Evolutionary conservation across 352 stramenopile genomes (phyloP), one percentile per base, ranked within the genome.

Genomic region (Phytophthora cajani): DNA sequence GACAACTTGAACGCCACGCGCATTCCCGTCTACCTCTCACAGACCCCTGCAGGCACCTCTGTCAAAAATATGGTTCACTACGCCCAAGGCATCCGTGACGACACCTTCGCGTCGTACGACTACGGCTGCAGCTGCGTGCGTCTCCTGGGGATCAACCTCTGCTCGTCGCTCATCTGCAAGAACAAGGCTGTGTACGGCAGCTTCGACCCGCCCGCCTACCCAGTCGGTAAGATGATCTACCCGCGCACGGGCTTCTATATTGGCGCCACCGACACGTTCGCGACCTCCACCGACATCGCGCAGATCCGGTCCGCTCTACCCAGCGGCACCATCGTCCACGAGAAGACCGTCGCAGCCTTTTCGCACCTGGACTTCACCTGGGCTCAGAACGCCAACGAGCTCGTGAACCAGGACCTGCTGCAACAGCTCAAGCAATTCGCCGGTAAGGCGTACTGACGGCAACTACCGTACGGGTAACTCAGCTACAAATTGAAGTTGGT

Each of bases 41-140:
- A 88, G 56, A 88, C 78, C 1, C 78, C 80, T 0, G 75, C 80
- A 7, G 76, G 80, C 4, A 88, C 80, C 5, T 86, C 78, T 1
- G 78, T 85, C 40, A 86, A 80, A 71, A 88, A 85, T 64, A 67
- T 88, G 55, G 80, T 53, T 0, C 78, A 88, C 58, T 88, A 73
- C 46, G 30, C 30, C 9, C 30, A 33, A 33, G 30, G 30, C 30
- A 33, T 33, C 30, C 30, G 30, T 33, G 27, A 30, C 30, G 30
- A 33, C 30, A 33, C 30, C 30, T 33, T 33, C 30, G 30, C 30
- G 30, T 33, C 30, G 30, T 33, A 33, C 30, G 30, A 33, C 30
- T 33, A 33, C 30, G 30, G 30, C 30, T 33, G 30, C 30, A 36
- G 30, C 30, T 36, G 30, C 30, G 30, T 36, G 36, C 47, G 54